Evolutionary conservation across 495 filamentous ascomycete genomes (phyloP).

Genomic region (Emericellopsis terricola): DNA sequence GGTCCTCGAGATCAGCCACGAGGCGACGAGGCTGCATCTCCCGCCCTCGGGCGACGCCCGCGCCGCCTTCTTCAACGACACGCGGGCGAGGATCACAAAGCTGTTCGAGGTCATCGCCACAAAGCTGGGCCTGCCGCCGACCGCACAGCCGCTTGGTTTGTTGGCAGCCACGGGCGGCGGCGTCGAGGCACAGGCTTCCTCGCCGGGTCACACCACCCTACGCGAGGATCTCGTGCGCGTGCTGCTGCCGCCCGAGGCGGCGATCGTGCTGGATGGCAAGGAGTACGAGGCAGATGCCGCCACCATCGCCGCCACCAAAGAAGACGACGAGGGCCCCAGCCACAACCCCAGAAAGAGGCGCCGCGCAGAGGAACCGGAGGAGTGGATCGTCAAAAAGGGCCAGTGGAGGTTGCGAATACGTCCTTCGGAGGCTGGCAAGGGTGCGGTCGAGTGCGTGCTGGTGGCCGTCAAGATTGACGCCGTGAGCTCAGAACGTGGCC

Average conservation of each 20-base stretch:
- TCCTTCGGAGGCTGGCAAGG: constrained; percentile 24
- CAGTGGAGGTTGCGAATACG: constrained; percentile 72
- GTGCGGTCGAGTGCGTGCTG: constrained; percentile 47
- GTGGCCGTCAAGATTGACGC: constrained; percentile 71
- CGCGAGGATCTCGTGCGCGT: constrained; percentile 57
- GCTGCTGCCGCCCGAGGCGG: constrained; percentile 44
- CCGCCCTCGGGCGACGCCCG: constrained; percentile 14
- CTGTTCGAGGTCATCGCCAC: constrained; percentile 66
- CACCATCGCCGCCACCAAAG: constrained; percentile 6
- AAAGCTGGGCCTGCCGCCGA: constrained; percentile 53
- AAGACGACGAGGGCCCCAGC: neutral
- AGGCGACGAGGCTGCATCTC: constrained; percentile 46
- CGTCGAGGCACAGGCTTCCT: constrained; percentile 33
- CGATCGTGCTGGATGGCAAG: constrained; percentile 54
- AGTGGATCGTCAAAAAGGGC: constrained; percentile 59
- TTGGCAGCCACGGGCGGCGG: constrained; percentile 42
- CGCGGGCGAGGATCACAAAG: constrained; percentile 47
- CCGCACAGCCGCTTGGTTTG: constrained; percentile 45
- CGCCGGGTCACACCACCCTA: constrained; percentile 51
- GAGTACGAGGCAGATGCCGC: constrained; percentile 14
- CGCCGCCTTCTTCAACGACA: constrained; percentile 53
- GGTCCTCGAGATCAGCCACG: constrained; percentile 60
- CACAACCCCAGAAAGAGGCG: constrained; percentile 29
- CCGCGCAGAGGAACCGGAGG: constrained; percentile 18
- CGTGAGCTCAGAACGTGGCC: constrained; percentile 42